Evolutionary conservation across 2,329 filamentous ascomycete genomes (phyloP).

Genomic region (Stromatinia cepivora): DNA sequence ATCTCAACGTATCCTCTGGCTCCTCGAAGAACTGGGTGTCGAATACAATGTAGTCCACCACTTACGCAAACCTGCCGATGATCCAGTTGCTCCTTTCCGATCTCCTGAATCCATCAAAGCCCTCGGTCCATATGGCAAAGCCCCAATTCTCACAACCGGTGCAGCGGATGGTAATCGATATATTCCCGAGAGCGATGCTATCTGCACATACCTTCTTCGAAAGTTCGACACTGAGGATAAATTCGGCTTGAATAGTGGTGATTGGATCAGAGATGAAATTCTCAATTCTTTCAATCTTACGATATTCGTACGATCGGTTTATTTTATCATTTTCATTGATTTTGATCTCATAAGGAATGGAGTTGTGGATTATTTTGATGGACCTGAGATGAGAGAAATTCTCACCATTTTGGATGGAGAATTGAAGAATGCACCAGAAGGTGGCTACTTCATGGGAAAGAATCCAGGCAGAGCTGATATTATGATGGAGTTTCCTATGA

Average conservation of each 20-base stretch:
- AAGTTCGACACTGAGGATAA: conserved; percentile 39
- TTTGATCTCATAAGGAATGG: conserved; percentile 26
- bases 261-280: conserved; percentile 40
- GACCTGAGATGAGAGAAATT: conserved; percentile 25
- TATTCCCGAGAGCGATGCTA: conserved; percentile 39
- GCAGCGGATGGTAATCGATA: conserved; percentile 30
- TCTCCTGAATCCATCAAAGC: conserved; percentile 70
- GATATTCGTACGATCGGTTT: conserved; percentile 29
- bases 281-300: conserved; percentile 33
- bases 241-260: conserved; percentile 35
- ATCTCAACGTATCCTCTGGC: conserved; percentile 66
- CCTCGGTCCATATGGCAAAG: conserved; percentile 81
- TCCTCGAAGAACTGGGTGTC: conserved; percentile 67
- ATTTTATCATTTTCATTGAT: conserved; percentile 34
- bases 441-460: conserved; percentile 37
- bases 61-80: conserved; percentile 55
- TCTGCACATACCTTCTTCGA: conserved; percentile 41
- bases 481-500: conserved; percentile 39
- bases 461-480: conserved; percentile 41
- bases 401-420: conserved; percentile 31
- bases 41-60: conserved; percentile 80
- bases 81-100: conserved; percentile 44
- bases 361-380: conserved; percentile 21
- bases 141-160: conserved; percentile 61
- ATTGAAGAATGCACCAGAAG: conserved; percentile 28